Evolutionary conservation across 495 filamentous ascomycete species (phyloP).

Genomic region (Staphylotrichum tortipilum): DNA sequence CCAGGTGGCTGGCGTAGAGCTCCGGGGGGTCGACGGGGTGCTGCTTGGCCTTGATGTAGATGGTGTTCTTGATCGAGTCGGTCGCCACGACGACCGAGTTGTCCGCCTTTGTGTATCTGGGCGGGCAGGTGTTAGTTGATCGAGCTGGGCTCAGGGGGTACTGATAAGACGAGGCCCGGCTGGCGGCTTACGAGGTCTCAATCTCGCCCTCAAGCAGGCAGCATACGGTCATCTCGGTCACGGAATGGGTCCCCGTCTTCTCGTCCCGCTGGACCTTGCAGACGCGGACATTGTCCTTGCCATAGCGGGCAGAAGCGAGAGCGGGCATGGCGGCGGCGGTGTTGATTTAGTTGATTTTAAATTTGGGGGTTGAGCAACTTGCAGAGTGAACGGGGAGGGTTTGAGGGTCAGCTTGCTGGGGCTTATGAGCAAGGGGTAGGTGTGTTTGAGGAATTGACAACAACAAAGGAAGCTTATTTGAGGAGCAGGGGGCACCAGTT

Average conservation of each 20-base stretch:
- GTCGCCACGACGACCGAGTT: slow-evolving; percentile 94
- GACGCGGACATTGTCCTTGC: slow-evolving; percentile 97
- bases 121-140: slow-evolving; percentile 1
- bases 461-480: too few species aligned
- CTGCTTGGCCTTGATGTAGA: slow-evolving; percentile 89
- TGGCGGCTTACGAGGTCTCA: slow-evolving; percentile 61
- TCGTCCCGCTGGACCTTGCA: slow-evolving; percentile 83
- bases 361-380: too few species aligned
- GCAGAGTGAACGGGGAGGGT: too few species aligned
- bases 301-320: slow-evolving; percentile 71
- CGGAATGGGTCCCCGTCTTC: slow-evolving; percentile 65
- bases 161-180: background rate
- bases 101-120: slow-evolving; percentile 83
- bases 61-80: slow-evolving; percentile 96
- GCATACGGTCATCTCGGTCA: slow-evolving; percentile 92
- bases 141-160: background rate
- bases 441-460: too few species aligned
- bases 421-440: too few species aligned
- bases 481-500: too few species aligned
- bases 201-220: slow-evolving; percentile 86
- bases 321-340: slow-evolving; percentile 39
- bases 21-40: slow-evolving; percentile 89
- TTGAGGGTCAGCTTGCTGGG: too few species aligned
- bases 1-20: slow-evolving; percentile 77
- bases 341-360: background rate